A percentile compares a stretch with the other conserved stretches of the same genome.
Evolutionary conservation across 345 rosid species (phyloP).

Genomic region (Populus deltoides): DNA sequence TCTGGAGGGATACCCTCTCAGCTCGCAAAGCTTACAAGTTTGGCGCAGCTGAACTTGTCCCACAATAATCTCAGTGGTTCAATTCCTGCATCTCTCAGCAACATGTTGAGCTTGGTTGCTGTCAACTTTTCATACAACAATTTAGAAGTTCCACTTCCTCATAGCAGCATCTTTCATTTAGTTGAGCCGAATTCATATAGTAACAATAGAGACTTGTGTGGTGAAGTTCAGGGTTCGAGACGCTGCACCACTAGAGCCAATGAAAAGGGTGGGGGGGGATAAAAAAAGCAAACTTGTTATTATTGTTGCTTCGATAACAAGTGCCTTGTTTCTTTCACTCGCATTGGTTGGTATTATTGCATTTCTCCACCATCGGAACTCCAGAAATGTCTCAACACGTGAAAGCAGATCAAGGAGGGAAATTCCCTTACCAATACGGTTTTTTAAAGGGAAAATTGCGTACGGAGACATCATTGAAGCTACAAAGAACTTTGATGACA

Average conservation of each 20-base stretch:
- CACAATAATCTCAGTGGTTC: conserved; percentile 29
- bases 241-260: conserved; percentile 12
- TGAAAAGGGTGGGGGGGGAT: neutral
- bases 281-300: conserved; percentile 1
- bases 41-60: conserved; percentile 37
- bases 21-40: conserved; percentile 27
- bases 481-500: conserved; percentile 18
- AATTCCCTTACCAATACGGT: neutral
- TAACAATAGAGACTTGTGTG: conserved; percentile 39
- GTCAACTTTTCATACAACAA: conserved; percentile 36
- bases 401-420: neutral
- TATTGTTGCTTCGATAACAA: conserved; percentile 17
- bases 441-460: conserved; percentile 15
- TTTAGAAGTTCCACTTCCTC: conserved; percentile 43
- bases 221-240: conserved; percentile 16
- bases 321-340: conserved; percentile 12
- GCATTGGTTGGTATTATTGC: conserved; percentile 11
- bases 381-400: neutral
- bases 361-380: neutral
- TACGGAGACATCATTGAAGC: conserved; percentile 28
- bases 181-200: conserved; percentile 16
- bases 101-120: conserved; percentile 30
- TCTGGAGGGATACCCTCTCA: conserved; percentile 37
- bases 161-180: conserved; percentile 24
- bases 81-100: conserved; percentile 31